Conservation (phyloP, 1,284 basidiomycete genomes). For the Cryptococcus jaspeensis region DNA sequence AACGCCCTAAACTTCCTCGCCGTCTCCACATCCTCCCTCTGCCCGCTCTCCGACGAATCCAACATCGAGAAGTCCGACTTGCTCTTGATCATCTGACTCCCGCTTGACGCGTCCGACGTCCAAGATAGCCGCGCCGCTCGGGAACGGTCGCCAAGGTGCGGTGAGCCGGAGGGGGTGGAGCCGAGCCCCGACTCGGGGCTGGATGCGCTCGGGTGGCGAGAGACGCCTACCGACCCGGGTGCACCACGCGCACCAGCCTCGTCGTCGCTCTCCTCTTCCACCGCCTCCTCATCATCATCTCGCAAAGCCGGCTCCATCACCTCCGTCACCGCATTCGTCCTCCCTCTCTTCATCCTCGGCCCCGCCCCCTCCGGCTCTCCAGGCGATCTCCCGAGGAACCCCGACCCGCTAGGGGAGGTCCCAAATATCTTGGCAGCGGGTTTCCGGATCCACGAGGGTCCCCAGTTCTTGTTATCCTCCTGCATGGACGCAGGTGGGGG, state of each 20-base stretch:
- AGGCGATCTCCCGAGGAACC: conserved; percentile 3
- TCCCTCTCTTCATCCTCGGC: neutral
- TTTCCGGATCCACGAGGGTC: conserved; percentile 40
- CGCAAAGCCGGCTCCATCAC: conserved; percentile 20
- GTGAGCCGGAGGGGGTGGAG: too few species aligned
- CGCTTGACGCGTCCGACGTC: conserved; percentile 17
- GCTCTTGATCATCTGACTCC: conserved; percentile 20
- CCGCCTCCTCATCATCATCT: conserved; percentile 9
- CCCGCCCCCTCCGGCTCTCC: neutral
- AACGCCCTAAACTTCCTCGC: conserved; percentile 62
- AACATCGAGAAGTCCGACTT: conserved; percentile 62
- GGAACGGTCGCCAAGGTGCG: neutral
- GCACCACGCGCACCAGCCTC: neutral
- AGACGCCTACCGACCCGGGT: too few species aligned
- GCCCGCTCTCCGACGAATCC: conserved; percentile 54
- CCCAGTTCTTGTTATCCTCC: conserved; percentile 24
- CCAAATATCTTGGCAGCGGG: conserved; percentile 40
- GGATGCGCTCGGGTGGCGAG: too few species aligned
- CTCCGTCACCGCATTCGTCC: conserved; percentile 20
- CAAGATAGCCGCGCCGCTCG: conserved; percentile 20
- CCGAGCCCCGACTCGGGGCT: too few species aligned
- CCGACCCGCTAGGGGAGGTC: conserved; percentile 22
- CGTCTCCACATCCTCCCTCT: conserved; percentile 36
- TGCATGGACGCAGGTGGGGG: conserved; percentile 33
- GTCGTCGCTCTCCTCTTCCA: conserved; percentile 15